A percentile compares a stretch with the other conserved stretches of the same genome.
Evolutionary conservation across 768 basidiomycete genomes (phyloP).

Genomic region (Lentinula boryana): DNA sequence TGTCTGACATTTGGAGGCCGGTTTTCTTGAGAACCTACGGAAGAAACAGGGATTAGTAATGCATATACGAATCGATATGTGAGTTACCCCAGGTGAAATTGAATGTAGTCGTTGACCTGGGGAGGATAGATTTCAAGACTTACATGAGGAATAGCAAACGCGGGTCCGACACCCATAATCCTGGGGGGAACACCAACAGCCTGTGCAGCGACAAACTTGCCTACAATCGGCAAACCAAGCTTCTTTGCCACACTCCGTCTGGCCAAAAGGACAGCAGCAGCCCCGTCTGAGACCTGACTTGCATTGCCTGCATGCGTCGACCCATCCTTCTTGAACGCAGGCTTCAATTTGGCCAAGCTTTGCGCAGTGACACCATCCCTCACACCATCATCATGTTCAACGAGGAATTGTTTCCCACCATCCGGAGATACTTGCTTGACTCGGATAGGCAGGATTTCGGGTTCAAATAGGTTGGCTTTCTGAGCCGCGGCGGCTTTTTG

Average conservation of each 20-base stretch:
- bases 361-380: conserved; percentile 79
- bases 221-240: conserved; percentile 80
- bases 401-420: conserved; percentile 66
- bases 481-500: conserved; percentile 78
- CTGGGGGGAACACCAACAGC: conserved; percentile 79
- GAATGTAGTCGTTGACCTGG: neutral
- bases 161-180: conserved; percentile 91
- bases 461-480: conserved; percentile 75
- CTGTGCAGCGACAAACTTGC: conserved; percentile 72
- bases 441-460: conserved; percentile 79
- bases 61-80: neutral
- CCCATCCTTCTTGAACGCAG: conserved; percentile 76
- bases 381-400: conserved; percentile 82
- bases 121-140: neutral
- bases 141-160: conserved; percentile 76
- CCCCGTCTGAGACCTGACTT: conserved; percentile 89
- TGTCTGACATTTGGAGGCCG: conserved; percentile 60
- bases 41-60: neutral
- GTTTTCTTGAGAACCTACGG: conserved; percentile 47
- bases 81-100: neutral
- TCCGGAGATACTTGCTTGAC: conserved; percentile 68
- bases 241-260: conserved; percentile 75
- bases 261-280: conserved; percentile 82
- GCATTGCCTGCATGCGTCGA: conserved; percentile 83
- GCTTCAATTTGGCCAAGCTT: conserved; percentile 74